Evolutionary conservation across 2,329 filamentous ascomycete genomes (phyloP).

Genomic region (Ophiostoma tasmaniense): DNA sequence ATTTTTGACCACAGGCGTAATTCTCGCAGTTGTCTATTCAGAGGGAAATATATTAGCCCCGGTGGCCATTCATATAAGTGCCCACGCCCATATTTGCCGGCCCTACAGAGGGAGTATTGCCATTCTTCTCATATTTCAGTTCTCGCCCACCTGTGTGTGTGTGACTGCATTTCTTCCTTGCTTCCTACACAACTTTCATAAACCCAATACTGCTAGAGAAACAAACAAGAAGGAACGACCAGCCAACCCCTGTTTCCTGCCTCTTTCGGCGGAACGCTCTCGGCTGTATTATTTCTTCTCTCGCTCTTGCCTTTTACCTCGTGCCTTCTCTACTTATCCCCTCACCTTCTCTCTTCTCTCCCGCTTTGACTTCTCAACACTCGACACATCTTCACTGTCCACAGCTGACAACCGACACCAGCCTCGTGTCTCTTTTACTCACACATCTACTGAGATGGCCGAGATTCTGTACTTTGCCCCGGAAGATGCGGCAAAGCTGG

Average conservation of each 20-base stretch:
- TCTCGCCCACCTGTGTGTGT: background rate
- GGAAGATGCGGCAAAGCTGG: conserved; percentile 22
- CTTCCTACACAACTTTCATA: background rate
- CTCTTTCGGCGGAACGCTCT: background rate
- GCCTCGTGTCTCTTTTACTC: background rate
- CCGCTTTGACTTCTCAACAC: background rate
- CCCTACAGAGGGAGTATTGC: background rate
- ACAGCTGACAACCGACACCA: background rate
- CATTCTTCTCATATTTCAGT: background rate
- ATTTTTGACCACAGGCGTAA: background rate
- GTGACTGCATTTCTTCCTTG: background rate
- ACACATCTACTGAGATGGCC: conserved; percentile 13
- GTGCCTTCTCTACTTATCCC: background rate
- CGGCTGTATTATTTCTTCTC: background rate
- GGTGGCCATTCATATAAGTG: background rate
- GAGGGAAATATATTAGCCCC: background rate
- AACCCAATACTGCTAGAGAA: background rate
- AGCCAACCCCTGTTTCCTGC: background rate
- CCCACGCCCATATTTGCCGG: background rate
- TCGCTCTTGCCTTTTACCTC: background rate
- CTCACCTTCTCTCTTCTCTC: background rate
- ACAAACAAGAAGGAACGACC: background rate
- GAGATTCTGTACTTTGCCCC: conserved; percentile 22
- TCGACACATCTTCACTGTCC: background rate
- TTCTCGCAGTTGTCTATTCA: background rate